phyloP scores from a whole-genome alignment of 345 rosid species.

The Lepidium aucheri region DNA sequence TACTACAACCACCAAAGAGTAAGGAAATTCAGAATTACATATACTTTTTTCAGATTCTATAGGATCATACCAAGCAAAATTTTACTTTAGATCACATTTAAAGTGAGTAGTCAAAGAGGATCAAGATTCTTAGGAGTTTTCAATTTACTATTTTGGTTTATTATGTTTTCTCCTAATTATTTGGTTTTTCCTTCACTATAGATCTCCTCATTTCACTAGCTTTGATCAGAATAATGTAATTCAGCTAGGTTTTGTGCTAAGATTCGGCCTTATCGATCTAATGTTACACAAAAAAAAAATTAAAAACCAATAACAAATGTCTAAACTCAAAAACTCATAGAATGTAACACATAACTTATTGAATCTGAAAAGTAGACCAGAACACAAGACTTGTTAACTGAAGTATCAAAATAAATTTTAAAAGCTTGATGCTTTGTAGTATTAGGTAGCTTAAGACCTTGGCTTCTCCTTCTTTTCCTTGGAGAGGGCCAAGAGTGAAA shows the following conservation, averaged over 20 bases:
- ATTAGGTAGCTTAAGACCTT: constrained; percentile 26
- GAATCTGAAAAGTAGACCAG: background rate
- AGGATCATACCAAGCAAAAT: background rate
- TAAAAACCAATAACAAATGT: background rate
- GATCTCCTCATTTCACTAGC: too few relatives aligned
- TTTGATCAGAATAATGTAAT: too few relatives aligned
- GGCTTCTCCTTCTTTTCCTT: constrained; percentile 50
- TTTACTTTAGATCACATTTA: background rate
- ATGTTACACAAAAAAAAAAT: too few relatives aligned
- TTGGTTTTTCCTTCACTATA: too few relatives aligned
- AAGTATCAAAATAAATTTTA: constrained; percentile 11
- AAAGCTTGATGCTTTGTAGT: background rate
- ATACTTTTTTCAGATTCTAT: background rate
- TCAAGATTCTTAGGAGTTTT: too few relatives aligned
- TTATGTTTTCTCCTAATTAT: too few relatives aligned
- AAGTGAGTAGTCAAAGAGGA: background rate
- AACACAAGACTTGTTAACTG: background rate
- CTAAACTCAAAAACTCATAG: background rate
- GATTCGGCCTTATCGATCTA: too few relatives aligned
- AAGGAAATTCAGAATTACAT: background rate
- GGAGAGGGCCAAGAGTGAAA: constrained; percentile 56
- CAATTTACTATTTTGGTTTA: too few relatives aligned
- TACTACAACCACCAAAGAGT: constrained; percentile 11
- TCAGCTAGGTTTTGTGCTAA: too few relatives aligned
- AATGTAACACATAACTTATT: background rate